Evolutionary conservation across 139 green algal species (phyloP).

Genomic region (Micractinium conductrix): DNA sequence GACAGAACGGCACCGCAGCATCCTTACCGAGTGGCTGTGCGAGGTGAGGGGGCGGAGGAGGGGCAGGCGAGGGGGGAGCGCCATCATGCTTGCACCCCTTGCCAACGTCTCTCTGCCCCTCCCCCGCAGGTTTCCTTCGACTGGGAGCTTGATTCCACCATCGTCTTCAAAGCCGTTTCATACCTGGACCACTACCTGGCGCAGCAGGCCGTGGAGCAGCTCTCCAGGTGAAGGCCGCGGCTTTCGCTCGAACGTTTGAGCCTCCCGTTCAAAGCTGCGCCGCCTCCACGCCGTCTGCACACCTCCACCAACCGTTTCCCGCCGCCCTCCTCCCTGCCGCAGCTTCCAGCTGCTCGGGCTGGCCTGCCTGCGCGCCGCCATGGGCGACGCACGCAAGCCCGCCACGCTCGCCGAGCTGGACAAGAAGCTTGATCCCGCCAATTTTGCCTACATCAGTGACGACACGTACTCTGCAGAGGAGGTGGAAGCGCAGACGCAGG

Average conservation of each 20-base stretch:
- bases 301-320: not conserved
- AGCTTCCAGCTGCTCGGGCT: conserved; percentile 76
- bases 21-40: conserved; percentile 63
- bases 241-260: conserved; percentile 6
- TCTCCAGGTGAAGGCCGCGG: conserved; percentile 9
- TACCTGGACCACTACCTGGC: conserved; percentile 70
- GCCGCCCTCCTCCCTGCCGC: conserved; percentile 1
- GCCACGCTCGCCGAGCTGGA: conserved; percentile 19
- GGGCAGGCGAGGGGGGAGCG: not conserved
- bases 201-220: conserved; percentile 29
- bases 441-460: conserved; percentile 64
- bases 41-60: conserved; percentile 47
- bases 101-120: conserved; percentile 15
- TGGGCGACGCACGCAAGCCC: conserved; percentile 48
- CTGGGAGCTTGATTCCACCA: conserved; percentile 64
- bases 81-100: not conserved
- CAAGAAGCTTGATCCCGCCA: conserved; percentile 45
- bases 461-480: conserved; percentile 55
- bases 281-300: not conserved
- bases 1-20: conserved; percentile 45
- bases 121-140: conserved; percentile 64
- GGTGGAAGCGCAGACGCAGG: conserved; percentile 62
- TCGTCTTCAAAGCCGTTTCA: conserved; percentile 63
- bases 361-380: conserved; percentile 58
- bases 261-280: not conserved